These are phyloP conservation scores for Artemisia argyi DNA, from an alignment of 129 eudicot species.

Conservation along the genomic window DNA sequence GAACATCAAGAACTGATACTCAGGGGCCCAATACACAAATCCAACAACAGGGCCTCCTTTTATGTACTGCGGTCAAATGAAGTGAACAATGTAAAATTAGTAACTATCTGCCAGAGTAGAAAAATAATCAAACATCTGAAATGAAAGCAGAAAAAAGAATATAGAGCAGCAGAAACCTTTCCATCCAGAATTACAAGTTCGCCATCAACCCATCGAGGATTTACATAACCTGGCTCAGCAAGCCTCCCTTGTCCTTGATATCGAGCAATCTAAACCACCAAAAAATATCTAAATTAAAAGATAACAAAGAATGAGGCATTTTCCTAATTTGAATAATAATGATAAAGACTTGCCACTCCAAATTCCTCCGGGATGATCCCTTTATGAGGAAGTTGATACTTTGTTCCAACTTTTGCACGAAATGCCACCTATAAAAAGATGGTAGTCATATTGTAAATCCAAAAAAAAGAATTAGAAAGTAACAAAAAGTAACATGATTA, in stretches of 20 bases:
- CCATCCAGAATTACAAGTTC: constrained; percentile 96
- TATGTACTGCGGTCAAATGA: constrained; percentile 50
- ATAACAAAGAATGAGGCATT: neutral
- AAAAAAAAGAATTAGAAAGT: neutral
- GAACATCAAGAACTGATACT: constrained; percentile 75
- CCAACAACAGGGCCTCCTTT: constrained; percentile 88
- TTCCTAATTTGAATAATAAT: constrained; percentile 1
- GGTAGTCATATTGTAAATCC: neutral
- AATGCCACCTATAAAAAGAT: constrained; percentile 72
- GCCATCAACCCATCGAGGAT: constrained; percentile 97
- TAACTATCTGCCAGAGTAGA: too few species aligned
- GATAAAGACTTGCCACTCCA: constrained; percentile 70
- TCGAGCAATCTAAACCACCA: constrained; percentile 71
- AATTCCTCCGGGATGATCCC: constrained; percentile 96
- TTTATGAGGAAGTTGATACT: constrained; percentile 85
- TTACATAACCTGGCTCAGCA: constrained; percentile 79
- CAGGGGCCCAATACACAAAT: constrained; percentile 86
- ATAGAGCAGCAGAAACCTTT: constrained; percentile 48
- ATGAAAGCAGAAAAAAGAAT: constrained; percentile 11
- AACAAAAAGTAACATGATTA: constrained; percentile 19
- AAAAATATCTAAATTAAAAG: neutral
- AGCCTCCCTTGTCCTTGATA: constrained; percentile 93
- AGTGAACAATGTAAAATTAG: neutral
- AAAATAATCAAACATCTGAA: too few species aligned
- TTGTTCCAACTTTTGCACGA: constrained; percentile 93